Evolutionary conservation across 1,139 yeast species (phyloP), one percentile per base, ranked within the genome.

Genomic region (Yamadazyma membranifaciens): DNA sequence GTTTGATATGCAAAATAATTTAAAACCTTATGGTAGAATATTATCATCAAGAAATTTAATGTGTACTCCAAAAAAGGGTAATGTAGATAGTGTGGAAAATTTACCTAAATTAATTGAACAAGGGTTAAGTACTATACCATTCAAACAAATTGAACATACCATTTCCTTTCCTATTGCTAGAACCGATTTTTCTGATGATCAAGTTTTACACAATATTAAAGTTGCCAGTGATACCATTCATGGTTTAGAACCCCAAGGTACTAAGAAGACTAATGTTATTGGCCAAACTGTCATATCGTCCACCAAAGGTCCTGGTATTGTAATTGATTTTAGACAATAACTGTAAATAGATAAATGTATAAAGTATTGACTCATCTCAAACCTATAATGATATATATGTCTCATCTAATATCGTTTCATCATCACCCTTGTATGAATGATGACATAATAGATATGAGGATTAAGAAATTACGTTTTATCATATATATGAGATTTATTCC

Each of bases 11-110:
- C 75, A 78, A 31, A 65, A 77, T 22, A 73, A 76, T 33, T 71
- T 92, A 51, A 76, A 74, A 47, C 71, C 76, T 40, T 68, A 88
- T 28, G 96, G 95, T 24, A 78, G 89, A 56, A 70, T 76, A 12
- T 73, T 94, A 50, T 98, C 98, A 45, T 95, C 96, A 33, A 81
- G 75, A 55, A 96, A 96, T 24, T 74, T 92, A 49, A 84, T 91
- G 87, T 98, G 98, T 37, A 75, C 78, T 37, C 80, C 78, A 13
- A 91, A 89, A 66, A 85, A 82, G 58, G 95, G 96, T 12, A 91
- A 97, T 1, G 94, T 92, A 13, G 73, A 87, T 1, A 79, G 77
- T n/a, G 80, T 87, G 50, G 65, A 87, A 30, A 69, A 65, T 25
- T 43, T 49, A 25, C 45, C 59, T 2, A 60, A 63, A 9, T 66